A percentile compares a stretch with the other conserved stretches of the same genome.
Conservation (phyloP, 1,284 basidiomycete genomes). For the Agaricales sp. region DNA sequence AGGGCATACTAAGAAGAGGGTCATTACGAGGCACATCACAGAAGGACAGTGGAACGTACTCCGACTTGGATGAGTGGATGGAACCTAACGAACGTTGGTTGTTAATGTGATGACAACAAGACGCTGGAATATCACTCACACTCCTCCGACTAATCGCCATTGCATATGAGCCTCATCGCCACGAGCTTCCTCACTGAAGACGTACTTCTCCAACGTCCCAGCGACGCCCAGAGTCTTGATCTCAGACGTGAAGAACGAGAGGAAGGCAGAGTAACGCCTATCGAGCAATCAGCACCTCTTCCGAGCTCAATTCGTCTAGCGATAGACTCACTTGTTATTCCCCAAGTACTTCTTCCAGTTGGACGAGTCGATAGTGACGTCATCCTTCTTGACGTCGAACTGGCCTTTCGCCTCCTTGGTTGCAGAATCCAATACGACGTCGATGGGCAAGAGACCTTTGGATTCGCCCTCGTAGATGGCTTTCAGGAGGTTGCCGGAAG, state of each 20-base stretch:
- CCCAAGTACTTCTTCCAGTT: slow-evolving; percentile 52
- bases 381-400: slow-evolving; percentile 25
- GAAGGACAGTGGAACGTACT: slow-evolving; percentile 23
- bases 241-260: slow-evolving; percentile 43
- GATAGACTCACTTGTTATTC: slow-evolving; percentile 38
- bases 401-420: not conserved
- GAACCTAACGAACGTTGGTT: slow-evolving; percentile 21
- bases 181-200: slow-evolving; percentile 43
- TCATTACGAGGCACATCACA: not conserved
- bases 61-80: slow-evolving; percentile 62
- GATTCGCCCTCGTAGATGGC: slow-evolving; percentile 39
- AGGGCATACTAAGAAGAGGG: slow-evolving; percentile 34
- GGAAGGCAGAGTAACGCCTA: slow-evolving; percentile 28
- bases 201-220: slow-evolving; percentile 38
- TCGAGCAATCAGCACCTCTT: not conserved
- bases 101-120: not conserved
- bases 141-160: slow-evolving; percentile 42
- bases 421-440: slow-evolving; percentile 9
- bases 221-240: slow-evolving; percentile 31
- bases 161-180: slow-evolving; percentile 41
- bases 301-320: too few relatives aligned
- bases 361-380: slow-evolving; percentile 26
- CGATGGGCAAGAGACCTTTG: slow-evolving; percentile 31
- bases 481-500: slow-evolving; percentile 37
- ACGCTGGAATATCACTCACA: slow-evolving; percentile 25